Base-by-base conservation (phyloP, 2,329 filamentous ascomycete genomes). In the Neofusicoccum sp. region DNA sequence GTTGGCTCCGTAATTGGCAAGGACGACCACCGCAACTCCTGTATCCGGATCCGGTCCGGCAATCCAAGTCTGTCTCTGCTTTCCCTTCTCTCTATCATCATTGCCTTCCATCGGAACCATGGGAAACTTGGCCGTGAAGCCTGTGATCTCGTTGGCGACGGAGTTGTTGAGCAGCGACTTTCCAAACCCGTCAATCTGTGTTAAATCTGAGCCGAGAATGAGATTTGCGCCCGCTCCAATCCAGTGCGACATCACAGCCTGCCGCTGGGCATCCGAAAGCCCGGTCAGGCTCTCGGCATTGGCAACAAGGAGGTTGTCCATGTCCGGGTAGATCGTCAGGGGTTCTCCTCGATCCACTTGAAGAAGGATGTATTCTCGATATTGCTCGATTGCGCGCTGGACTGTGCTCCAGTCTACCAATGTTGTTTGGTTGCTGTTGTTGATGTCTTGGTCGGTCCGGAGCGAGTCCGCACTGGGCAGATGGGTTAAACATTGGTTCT, bases 341-440 rank as follows among this genome's bases (percentile, higher is more conserved):
- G 65, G 61, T 1, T 33, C 60, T 20, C 62, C 60, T 16, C 63
- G 64, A 48, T 63, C 59, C n/a, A 56, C 61, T 6, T 66, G 65
- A 1, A 61, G 62, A 8, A 60, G 58, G 56, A 71, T 68, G 53
- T 67, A 71, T 34, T 69, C 65, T 4, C 69, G 66, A 60, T 72
- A 71, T 45, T 70, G 67, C 8, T 72, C 69, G 57, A 71, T 71
- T 33, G 70, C 65, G 30, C 68, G 64, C 40, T 72, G 70, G 33
- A 68, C 65, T 6, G 59, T 62, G 14, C 51, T 36, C 66, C 66
- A 69, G 7, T 62, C 48, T 1, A 67, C 60, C 43, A 72, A 66
- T 11, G 66, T 70, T 2, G 60, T 26, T n/a, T 41, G 8, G n/a
- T 66, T 64, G 11, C 58, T 61, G 54, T 67, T 69, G 56, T 70